Evolutionary conservation across 225 moss, liverwort and hornwort species (phyloP), one percentile per base, ranked within the genome.

Genomic region (Climacium dendroides): DNA sequence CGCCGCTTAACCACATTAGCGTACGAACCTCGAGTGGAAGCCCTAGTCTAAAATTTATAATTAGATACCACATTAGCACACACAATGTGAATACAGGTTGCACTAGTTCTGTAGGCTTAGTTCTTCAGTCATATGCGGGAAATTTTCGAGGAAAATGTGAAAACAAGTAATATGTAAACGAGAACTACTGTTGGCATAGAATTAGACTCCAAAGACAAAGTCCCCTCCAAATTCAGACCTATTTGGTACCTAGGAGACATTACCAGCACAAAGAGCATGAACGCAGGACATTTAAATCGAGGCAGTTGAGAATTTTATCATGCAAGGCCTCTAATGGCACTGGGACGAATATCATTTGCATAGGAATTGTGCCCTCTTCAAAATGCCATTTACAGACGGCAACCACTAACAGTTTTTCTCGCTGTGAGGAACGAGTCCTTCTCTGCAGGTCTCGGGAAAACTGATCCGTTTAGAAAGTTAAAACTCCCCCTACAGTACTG

Each of bases 11-110:
- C 87, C 50, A 87, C 88, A 30, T 77, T 91, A n/a, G 87, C 94
- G 11, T 94, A 94, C 45, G 91, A 94, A 74, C 94, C 92, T 19
- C 82, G 92, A 9, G 74, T 92, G 83, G 89, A 89, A 60, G 87
- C 83, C n/a, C 61, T 79, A 50, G 85, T 90, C 53, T 91, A 84
- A 86, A 54, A 58, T 34, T 17, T 48, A 43, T 41, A n/a, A 15
- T 19, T 23, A 17, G 55, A 24, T 35, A 70, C 55, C 25, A 50
- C 30, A 34, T n/a, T 10, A 73, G 4, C 9, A 13, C 7, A 79
- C 55, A 34, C 23, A 26, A 12, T 78, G 39, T 47, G 22, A n/a
- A 19, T 8, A 29, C 39, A 78, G 39, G 28, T 70, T 25, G 22
- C 52, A 47, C 29, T 37, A 35, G 11, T 35, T 25, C 35, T 45